phyloP scores from a whole-genome alignment of 306 rosid species.

The Quillaja saponaria region DNA sequence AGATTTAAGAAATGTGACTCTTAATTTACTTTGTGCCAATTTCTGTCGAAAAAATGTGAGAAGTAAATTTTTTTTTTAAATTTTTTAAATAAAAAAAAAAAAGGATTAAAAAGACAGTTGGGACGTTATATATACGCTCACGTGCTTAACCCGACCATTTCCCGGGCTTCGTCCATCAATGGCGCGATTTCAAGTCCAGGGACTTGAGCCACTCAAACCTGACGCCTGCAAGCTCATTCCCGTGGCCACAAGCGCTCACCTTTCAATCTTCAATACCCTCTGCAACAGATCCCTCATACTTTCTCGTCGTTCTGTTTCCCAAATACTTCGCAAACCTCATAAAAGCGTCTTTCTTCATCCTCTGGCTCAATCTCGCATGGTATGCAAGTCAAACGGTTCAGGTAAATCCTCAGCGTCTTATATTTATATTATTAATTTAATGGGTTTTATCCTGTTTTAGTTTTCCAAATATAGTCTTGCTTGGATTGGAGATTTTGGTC shows the following conservation, averaged over 20 bases:
- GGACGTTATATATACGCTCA: too few species aligned
- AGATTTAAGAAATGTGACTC: too few species aligned
- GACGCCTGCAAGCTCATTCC: conserved; percentile 25
- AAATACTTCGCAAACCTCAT: conserved; percentile 1
- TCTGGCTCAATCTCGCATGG: conserved; percentile 23
- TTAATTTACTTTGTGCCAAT: too few species aligned
- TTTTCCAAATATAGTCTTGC: background rate
- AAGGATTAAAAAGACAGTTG: too few species aligned
- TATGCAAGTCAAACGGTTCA: conserved; percentile 55
- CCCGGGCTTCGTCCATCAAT: too few species aligned
- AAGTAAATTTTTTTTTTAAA: too few species aligned
- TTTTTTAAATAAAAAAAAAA: too few species aligned
- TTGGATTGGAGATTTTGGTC: background rate
- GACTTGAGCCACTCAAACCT: conserved; percentile 31
- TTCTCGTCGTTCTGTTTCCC: conserved; percentile 17
- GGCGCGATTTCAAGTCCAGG: conserved; percentile 43
- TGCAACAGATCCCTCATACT: conserved; percentile 6
- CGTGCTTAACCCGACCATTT: too few species aligned
- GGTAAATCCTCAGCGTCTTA: conserved; percentile 42
- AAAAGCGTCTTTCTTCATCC: conserved; percentile 20
- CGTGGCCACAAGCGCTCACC: conserved; percentile 28
- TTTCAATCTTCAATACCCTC: conserved; percentile 24
- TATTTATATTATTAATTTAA: background rate
- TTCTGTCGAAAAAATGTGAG: too few species aligned
- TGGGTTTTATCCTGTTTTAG: background rate